Base-by-base conservation (phyloP, 192 early-diverging fungal species). In the Geranomyces michiganensis region DNA sequence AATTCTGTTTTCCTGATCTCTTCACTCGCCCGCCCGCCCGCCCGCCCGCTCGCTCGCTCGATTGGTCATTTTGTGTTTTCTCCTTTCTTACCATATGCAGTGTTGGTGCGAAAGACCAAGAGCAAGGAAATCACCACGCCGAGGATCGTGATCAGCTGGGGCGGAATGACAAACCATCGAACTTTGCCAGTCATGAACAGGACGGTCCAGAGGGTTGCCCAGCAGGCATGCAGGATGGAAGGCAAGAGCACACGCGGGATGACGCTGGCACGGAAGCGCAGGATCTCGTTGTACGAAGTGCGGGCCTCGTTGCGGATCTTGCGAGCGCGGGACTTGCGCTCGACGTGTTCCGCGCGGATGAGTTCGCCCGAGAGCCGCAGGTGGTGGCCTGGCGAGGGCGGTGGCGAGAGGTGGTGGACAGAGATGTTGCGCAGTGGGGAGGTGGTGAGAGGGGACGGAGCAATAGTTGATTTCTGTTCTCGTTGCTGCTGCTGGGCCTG, bases 81-180 rank as follows among this genome's bases (percentile, higher is more conserved):
- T n/a, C n/a, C n/a, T n/a, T n/a, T n/a, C 36, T 7, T 41, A 41
- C 36, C 36, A 48, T 72, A 72, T 9, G 70, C 70, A 2, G 89
- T 88, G 80, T 92, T 94, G 67, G 90, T 91, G 70, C 93, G 86
- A 77, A 95, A 95, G 46, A 89, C 92, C 30, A 95, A 80, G 19
- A 95, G 79, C 71, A 95, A 73, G 64, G 77, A 76, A 48, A 79
- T 76, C 19, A 76, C 81, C 1, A 74, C 73, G 56, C 75, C 77
- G 17, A 82, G 73, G 26, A 82, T 68, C 6, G 72, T 78, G 62
- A 82, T 78, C 15, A 85, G 67, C 15, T 73, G 65, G 19, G 69
- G 61, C 27, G 71, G 73, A 36, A 79, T 76, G 27, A 72, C 78
- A 41, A 84, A 56, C 48, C 68, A 62, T 8, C 32, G 59, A 10